Base-by-base conservation (phyloP, 192 early-diverging fungal species). In the Spizellomyces punctatus region DNA sequence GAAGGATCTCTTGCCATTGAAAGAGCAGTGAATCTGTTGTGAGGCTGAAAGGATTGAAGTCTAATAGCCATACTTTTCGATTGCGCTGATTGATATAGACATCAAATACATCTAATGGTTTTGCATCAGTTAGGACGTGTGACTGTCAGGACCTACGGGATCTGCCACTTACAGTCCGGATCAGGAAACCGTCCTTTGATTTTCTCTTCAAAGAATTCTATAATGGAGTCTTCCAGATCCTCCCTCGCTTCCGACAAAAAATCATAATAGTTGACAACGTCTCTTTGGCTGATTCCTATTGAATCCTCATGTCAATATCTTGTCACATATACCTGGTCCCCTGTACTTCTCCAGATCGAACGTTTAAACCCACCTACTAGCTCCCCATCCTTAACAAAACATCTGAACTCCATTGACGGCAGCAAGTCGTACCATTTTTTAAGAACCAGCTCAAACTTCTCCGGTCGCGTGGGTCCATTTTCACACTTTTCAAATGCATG, bases 391-490 rank as follows among this genome's bases (percentile, higher is more conserved):
- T 81, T 81, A 42, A 98, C 94, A 90, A 98, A 99, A 69, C 95
- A 95, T 21, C 98, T 79, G 77, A 98, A 99, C 79, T 97, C 94
- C 91, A 96, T 91, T 0, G 96, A 93, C 3, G 96, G 94, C 19
- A 88, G 67, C 21, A 98, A 73, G 64, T 95, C 91, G 71, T 90
- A 89, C 95, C 96, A 98, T 72, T 97, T 89, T 42, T 94, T 79
- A 19, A 99, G 82, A 22, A 96, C 89, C 44, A 99, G 85, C 19
- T 93, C 81, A 56, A 85, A 84, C 0, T 27, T 64, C 61, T 83
- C 76, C 19, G 74, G 85, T 66, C 79, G 77, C 46, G 49, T 22
- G 17, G 64, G 58, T 12, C 22, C 46, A 42, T 8, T 12, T 16
- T 16, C 57, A 73, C 93, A 96, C 49, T 88, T 75, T 12, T 94